Evolutionary conservation across 2,329 filamentous ascomycete species (phyloP).

Genomic region (Aspergillus udagawae): DNA sequence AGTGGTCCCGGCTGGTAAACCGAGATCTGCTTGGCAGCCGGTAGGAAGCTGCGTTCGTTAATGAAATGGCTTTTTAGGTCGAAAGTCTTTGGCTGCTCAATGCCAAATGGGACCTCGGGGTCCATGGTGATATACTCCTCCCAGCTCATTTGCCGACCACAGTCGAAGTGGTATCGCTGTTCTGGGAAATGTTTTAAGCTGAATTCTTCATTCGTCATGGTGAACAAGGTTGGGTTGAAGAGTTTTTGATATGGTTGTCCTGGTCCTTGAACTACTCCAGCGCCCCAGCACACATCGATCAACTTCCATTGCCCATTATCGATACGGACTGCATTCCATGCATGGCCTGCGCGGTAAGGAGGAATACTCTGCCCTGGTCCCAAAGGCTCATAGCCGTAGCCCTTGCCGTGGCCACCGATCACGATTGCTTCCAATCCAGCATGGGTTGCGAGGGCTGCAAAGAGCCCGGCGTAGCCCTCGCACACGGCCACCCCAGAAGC

Average conservation of each 20-base stretch:
- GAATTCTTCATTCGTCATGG: conserved; percentile 71
- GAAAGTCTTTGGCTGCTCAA: conserved; percentile 47
- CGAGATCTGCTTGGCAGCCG: conserved; percentile 56
- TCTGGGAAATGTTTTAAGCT: conserved; percentile 48
- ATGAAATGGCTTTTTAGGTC: conserved; percentile 50
- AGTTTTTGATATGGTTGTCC: conserved; percentile 59
- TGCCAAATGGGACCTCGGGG: conserved; percentile 41
- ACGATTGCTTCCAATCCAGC: conserved; percentile 76
- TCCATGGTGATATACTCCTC: conserved; percentile 74
- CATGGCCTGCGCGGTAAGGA: conserved; percentile 63
- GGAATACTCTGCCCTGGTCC: conserved; percentile 63
- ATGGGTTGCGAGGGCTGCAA: conserved; percentile 69
- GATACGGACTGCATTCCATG: conserved; percentile 90
- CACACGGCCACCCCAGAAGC: conserved; percentile 80
- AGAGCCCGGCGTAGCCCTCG: conserved; percentile 83
- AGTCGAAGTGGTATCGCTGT: too few relatives aligned
- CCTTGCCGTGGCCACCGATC: conserved; percentile 78
- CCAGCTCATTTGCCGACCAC: conserved; percentile 53
- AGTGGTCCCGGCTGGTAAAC: conserved; percentile 56
- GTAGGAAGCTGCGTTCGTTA: conserved; percentile 57
- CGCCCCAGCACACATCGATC: conserved; percentile 89
- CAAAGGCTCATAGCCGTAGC: conserved; percentile 66
- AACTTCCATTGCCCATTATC: conserved; percentile 89
- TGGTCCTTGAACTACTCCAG: conserved; percentile 60
- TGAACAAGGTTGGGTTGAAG: conserved; percentile 63